phyloP scores from a whole-genome alignment of 78 protist species.

The Isochrysis galbana region DNA sequence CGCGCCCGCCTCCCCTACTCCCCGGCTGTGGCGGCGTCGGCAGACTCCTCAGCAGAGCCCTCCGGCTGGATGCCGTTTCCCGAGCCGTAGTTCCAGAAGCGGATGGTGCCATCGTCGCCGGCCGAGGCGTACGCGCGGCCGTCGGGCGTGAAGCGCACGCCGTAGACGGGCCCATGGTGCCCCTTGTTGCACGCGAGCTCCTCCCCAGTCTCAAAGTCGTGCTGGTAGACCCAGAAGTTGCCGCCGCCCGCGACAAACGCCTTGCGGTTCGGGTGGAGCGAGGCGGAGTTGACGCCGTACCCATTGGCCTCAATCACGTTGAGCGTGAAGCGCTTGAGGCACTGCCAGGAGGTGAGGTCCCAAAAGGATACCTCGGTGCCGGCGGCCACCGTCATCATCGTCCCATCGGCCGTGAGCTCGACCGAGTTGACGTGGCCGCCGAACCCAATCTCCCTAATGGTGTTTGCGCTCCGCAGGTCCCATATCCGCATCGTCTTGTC shows the following conservation, averaged over 20 bases:
- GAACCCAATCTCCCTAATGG: slow-evolving; percentile 18
- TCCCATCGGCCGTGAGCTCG: slow-evolving; percentile 56
- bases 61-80: no score
- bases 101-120: slow-evolving; percentile 38
- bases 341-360: not conserved
- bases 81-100: slow-evolving; percentile 12
- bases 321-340: not conserved
- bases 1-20: no score
- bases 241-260: slow-evolving; percentile 76
- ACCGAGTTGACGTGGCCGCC: slow-evolving; percentile 47
- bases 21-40: no score
- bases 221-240: slow-evolving; percentile 75
- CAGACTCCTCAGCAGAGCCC: no score
- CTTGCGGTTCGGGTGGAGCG: slow-evolving; percentile 62
- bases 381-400: not conserved
- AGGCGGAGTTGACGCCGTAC: slow-evolving; percentile 62
- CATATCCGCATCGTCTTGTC: slow-evolving; percentile 56
- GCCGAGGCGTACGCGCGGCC: slow-evolving; percentile 46
- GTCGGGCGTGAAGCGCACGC: slow-evolving; percentile 30
- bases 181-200: slow-evolving; percentile 60
- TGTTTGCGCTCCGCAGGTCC: slow-evolving; percentile 51
- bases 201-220: slow-evolving; percentile 66
- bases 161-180: slow-evolving; percentile 84
- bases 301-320: slow-evolving; percentile 41
- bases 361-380: not conserved